Conservation (phyloP, 768 basidiomycete genomes). For the Tephrocybe sp. region DNA sequence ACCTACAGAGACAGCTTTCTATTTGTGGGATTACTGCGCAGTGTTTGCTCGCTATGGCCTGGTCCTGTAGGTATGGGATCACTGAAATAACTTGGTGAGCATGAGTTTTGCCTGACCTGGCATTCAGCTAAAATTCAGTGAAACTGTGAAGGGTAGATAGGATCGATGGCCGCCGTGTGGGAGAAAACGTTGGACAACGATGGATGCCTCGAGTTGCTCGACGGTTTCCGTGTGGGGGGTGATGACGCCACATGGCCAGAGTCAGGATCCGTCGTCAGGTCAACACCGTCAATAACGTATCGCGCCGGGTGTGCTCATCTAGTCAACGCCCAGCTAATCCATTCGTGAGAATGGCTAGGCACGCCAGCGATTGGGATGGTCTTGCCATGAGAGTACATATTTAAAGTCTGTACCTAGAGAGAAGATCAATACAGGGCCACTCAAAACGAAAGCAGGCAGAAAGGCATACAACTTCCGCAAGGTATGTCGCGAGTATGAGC, state of each 20-base stretch:
- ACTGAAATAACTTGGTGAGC: neutral
- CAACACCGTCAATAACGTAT: too few relatives aligned
- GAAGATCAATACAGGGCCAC: neutral
- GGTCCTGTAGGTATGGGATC: constrained; percentile 5
- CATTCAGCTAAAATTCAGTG: neutral
- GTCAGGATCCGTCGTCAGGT: too few relatives aligned
- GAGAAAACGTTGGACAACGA: constrained; percentile 1
- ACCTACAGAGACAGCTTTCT: too few relatives aligned
- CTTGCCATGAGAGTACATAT: constrained; percentile 5
- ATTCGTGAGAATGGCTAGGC: constrained; percentile 7
- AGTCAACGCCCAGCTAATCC: constrained; percentile 1
- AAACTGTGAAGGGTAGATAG: constrained; percentile 3
- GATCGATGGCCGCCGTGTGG: constrained; percentile 8
- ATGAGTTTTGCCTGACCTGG: neutral
- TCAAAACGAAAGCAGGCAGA: neutral
- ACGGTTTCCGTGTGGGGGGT: constrained; percentile 8
- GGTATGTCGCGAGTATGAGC: neutral
- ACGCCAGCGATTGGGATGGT: constrained; percentile 6
- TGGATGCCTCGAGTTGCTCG: constrained; percentile 3
- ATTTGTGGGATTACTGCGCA: constrained; percentile 7
- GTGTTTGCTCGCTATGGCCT: constrained; percentile 6
- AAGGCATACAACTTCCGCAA: neutral
- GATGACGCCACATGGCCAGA: too few relatives aligned
- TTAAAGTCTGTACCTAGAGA: constrained; percentile 2
- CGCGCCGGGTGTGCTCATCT: neutral